Evolutionary conservation across 164 flowering plant genomes (phyloP).

Genomic region (Stephania japonica): DNA sequence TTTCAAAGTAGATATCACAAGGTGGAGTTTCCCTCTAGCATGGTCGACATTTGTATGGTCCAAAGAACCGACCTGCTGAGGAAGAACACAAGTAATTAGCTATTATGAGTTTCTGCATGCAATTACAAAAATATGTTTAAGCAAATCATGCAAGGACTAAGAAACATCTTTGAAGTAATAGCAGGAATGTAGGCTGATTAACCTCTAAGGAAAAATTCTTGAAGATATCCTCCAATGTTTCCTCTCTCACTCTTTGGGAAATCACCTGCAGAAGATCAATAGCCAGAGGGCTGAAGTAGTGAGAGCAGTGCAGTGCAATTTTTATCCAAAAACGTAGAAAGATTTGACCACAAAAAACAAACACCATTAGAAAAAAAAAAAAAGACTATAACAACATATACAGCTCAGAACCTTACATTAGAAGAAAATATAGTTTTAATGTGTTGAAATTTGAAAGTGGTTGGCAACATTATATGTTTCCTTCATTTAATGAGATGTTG

Average conservation of each 20-base stretch:
- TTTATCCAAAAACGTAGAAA: not conserved
- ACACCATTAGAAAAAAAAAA: not conserved
- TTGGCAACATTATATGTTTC: too few relatives aligned
- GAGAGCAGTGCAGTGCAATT: not conserved
- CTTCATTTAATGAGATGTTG: too few relatives aligned
- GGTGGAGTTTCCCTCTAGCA: constrained; percentile 16
- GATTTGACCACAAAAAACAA: not conserved
- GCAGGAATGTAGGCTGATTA: not conserved
- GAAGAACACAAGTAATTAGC: not conserved
- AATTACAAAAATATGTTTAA: not conserved
- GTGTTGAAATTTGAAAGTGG: too few relatives aligned
- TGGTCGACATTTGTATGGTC: constrained; percentile 13
- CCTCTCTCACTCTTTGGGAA: constrained; percentile 16
- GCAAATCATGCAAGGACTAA: not conserved
- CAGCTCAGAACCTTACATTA: not conserved
- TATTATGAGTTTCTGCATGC: too few relatives aligned
- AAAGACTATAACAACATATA: not conserved
- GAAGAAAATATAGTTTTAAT: too few relatives aligned
- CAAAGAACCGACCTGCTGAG: constrained; percentile 21
- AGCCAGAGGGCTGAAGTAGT: not conserved
- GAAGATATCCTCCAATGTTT: constrained; percentile 17
- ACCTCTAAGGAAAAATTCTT: constrained; percentile 18
- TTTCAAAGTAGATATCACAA: constrained; percentile 17
- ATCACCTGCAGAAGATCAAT: constrained; percentile 14
- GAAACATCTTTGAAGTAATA: not conserved